These are phyloP conservation scores for Colletotrichum endophyticum DNA, from an alignment of 2,329 filamentous ascomycete genomes.

Conservation along the genomic window DNA sequence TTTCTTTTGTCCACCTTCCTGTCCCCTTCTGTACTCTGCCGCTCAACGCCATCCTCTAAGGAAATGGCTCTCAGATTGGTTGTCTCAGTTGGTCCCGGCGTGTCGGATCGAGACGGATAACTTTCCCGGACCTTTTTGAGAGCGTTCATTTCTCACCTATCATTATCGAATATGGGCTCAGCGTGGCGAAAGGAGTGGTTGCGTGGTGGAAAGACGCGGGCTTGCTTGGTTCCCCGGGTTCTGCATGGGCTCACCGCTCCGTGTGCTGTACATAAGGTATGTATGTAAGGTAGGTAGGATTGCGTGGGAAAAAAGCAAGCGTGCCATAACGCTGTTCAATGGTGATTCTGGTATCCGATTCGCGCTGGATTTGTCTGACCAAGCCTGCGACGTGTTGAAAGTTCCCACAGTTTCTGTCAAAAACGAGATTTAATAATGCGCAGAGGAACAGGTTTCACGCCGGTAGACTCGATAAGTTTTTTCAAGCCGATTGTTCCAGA, in stretches of 20 bases:
- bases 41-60: not conserved
- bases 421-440: not conserved
- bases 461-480: not conserved
- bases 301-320: not conserved
- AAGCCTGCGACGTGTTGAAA: not conserved
- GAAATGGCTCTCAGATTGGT: not conserved
- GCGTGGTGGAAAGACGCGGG: not conserved
- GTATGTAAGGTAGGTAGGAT: not conserved
- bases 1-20: not conserved
- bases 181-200: not conserved
- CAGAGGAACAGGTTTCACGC: not conserved
- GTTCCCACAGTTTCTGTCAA: not conserved
- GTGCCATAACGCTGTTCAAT: not conserved
- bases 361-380: not conserved
- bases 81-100: not conserved
- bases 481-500: not conserved
- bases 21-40: not conserved
- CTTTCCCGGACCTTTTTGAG: not conserved
- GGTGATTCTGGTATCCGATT: not conserved
- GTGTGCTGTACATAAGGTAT: not conserved
- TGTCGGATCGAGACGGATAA: conserved; percentile 2
- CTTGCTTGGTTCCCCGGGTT: not conserved
- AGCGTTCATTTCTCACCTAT: not conserved
- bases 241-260: not conserved
- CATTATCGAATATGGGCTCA: not conserved